Evolutionary conservation across 768 basidiomycete genomes (phyloP), one percentile per base, ranked within the genome.

Genomic region (Exidia glandulosa): DNA sequence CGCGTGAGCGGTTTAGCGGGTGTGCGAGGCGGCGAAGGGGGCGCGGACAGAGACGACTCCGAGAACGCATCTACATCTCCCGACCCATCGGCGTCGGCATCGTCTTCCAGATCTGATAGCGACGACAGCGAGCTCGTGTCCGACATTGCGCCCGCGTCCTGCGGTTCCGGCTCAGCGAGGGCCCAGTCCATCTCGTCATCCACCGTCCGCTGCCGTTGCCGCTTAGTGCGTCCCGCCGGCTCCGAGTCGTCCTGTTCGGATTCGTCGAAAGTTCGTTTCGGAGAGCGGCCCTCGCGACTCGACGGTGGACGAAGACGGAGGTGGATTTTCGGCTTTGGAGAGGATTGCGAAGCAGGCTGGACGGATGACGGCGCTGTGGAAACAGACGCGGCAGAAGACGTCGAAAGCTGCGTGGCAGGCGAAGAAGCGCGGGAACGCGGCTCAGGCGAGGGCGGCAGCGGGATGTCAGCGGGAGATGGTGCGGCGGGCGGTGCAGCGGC

Each of bases 261-360:
- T 63, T 84, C 83, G 59, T 83, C 83, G 59, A 84, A 81, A 0
- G 81, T 77, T 32, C 82, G 80, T 66, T 84, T 83, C 25, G 82
- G 83, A 27, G 80, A 80, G 30, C 77, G 75, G 52, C 76, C 73
- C 37, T 72, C 64, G 47, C 76, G 3, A 45, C 52, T 23, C 52
- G 56, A 50, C 32, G 27, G 55, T 29, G 36, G 62, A 47, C 29
- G 77, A 32, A 73, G 36, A 50, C 59, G 61, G 10, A 66, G 60
- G 33, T 56, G 62, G 54, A 55, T 37, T 54, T 23, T 16, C 45
- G 14, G 59, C 50, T 13, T 36, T 2, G 54, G 48, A 45, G 33
- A 32, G n/a, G 57, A 61, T 57, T 14, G 57, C 16, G 32, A 55
- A 19, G 29, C 45, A 36, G 31, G 31, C 14, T 54, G 50, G 25